phyloP scores from a whole-genome alignment of 1,139 yeast genomes.

The Candida sp. region DNA sequence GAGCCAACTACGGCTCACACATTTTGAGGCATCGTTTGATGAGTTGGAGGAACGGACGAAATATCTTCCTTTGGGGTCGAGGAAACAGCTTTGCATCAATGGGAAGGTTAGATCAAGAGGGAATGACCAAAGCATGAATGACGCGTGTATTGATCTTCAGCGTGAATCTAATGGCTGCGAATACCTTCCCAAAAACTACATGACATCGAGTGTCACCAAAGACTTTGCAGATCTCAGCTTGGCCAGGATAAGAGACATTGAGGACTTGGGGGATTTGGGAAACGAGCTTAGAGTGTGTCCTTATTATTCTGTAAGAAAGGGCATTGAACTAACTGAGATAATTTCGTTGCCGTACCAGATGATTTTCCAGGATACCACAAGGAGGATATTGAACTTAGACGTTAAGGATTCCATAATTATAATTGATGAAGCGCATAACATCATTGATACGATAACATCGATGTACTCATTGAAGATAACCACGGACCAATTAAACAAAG shows the following conservation, averaged over 20 bases:
- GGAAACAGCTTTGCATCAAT: conserved; percentile 86
- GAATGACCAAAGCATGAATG: conserved; percentile 68
- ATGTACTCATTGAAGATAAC: conserved; percentile 69
- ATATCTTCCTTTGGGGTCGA: conserved; percentile 75
- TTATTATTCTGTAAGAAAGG: conserved; percentile 72
- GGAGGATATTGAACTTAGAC: conserved; percentile 63
- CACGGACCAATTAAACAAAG: conserved; percentile 46
- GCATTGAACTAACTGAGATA: conserved; percentile 66
- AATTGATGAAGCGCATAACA: conserved; percentile 94
- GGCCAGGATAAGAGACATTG: conserved; percentile 78
- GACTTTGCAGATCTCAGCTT: conserved; percentile 65
- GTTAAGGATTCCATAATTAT: conserved; percentile 70
- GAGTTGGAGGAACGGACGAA: conserved; percentile 49
- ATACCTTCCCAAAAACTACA: conserved; percentile 44
- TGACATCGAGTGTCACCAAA: conserved; percentile 32
- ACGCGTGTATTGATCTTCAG: conserved; percentile 80
- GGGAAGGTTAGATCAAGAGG: conserved; percentile 55
- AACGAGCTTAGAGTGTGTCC: conserved; percentile 68
- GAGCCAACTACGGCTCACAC: conserved; percentile 66
- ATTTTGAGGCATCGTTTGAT: conserved; percentile 64
- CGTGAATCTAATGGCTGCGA: conserved; percentile 52
- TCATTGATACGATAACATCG: conserved; percentile 76
- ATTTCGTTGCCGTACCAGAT: conserved; percentile 88
- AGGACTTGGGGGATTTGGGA: conserved; percentile 74
- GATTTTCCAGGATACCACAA: conserved; percentile 64